Percentiles rank a stretch among this genome's conserved stretches.
Evolutionary conservation across 139 green algal genomes (phyloP).

Genomic region (Astrephomene gubernaculifera): DNA sequence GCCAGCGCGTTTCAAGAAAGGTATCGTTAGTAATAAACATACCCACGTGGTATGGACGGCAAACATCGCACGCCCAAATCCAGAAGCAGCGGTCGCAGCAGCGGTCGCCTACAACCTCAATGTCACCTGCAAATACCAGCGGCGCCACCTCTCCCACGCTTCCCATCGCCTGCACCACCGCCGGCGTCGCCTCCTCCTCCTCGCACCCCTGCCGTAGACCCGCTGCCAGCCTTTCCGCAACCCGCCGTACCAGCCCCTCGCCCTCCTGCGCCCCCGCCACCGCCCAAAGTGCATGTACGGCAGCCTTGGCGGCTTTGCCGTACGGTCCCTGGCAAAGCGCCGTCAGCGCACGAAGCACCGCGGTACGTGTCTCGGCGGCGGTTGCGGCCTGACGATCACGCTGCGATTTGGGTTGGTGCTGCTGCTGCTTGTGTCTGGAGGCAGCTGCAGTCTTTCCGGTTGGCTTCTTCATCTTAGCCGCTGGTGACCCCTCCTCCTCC

Average conservation of each 20-base stretch:
- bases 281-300: constrained; percentile 47
- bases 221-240: constrained; percentile 53
- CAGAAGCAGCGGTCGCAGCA: too few species aligned
- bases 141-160: constrained; percentile 53
- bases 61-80: too few species aligned
- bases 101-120: too few species aligned
- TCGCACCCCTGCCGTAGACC: constrained; percentile 11
- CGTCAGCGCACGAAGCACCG: background rate
- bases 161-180: constrained; percentile 56
- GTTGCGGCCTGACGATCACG: background rate
- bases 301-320: constrained; percentile 67
- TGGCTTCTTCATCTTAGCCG: background rate
- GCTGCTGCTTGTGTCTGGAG: background rate
- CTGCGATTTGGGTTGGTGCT: background rate
- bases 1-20: too few species aligned
- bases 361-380: background rate
- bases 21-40: too few species aligned
- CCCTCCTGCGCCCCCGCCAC: background rate
- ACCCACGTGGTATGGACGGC: too few species aligned
- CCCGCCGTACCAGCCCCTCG: constrained; percentile 23
- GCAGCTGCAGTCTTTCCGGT: background rate
- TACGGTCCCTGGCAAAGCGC: constrained; percentile 47
- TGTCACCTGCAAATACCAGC: constrained; percentile 50
- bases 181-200: constrained; percentile 1
- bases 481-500: background rate